A percentile compares a stretch with the other conserved stretches of the same genome.
Evolutionary conservation across 2,329 filamentous ascomycete genomes (phyloP).

Genomic region (Alternaria postmessia): DNA sequence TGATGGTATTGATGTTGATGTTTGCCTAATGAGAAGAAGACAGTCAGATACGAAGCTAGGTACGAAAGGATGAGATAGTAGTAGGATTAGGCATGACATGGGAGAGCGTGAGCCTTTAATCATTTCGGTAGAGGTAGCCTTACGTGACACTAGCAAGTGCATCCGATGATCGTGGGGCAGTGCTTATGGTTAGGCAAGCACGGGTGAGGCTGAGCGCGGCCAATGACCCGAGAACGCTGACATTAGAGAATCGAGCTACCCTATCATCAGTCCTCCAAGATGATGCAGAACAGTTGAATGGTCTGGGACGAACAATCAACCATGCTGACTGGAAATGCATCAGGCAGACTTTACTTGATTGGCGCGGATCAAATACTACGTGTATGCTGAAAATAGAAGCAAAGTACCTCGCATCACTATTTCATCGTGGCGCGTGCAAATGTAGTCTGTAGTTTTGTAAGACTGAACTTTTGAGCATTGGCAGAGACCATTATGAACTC

Average conservation of each 20-base stretch:
- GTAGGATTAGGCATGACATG: neutral
- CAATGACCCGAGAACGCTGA: neutral
- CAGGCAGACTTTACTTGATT: neutral
- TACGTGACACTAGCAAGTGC: neutral
- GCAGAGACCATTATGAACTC: conserved; percentile 13
- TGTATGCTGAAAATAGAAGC: neutral
- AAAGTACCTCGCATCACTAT: neutral
- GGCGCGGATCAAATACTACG: neutral
- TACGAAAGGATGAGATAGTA: neutral
- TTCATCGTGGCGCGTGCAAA: neutral
- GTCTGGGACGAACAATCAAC: neutral
- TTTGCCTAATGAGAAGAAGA: neutral
- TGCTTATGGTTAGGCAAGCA: conserved; percentile 5
- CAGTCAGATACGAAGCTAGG: neutral
- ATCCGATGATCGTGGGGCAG: conserved; percentile 6
- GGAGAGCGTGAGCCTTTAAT: neutral
- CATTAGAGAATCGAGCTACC: neutral
- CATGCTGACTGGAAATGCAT: neutral
- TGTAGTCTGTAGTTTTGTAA: neutral
- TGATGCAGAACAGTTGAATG: neutral
- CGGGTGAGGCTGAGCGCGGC: conserved; percentile 5
- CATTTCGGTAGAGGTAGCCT: neutral
- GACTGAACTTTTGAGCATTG: conserved; percentile 23
- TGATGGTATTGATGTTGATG: neutral
- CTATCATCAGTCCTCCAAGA: neutral